Conservation (phyloP, 192 early-diverging fungal genomes). For the Allomyces macrogynus region DNA sequence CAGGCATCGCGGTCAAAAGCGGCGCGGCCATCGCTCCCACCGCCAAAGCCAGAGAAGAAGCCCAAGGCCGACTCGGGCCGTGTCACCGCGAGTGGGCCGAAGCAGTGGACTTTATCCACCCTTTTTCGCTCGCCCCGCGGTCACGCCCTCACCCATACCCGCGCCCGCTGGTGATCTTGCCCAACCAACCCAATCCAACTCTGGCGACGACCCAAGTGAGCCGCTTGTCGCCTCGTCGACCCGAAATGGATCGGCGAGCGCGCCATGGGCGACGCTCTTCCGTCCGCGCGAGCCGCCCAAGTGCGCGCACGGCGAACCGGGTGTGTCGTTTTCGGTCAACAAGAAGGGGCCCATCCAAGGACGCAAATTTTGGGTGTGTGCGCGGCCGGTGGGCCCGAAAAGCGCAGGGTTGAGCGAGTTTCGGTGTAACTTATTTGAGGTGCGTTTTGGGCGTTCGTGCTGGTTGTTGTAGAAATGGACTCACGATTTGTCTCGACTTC, state of each 20-base stretch:
- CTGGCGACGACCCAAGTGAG: slow-evolving; percentile 2
- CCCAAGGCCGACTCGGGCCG: too few relatives aligned
- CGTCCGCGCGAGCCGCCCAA: slow-evolving; percentile 21
- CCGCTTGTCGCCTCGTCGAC: slow-evolving; percentile 1
- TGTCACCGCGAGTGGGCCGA: too few relatives aligned
- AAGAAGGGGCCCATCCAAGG: slow-evolving; percentile 53
- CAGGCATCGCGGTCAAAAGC: too few relatives aligned
- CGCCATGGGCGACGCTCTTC: slow-evolving; percentile 39
- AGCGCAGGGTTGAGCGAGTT: not conserved
- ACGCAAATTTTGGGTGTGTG: slow-evolving; percentile 42
- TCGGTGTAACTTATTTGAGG: not conserved
- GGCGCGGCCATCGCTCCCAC: too few relatives aligned
- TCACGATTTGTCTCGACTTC: too few relatives aligned
- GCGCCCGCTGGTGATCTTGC: not conserved
- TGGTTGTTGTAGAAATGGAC: too few relatives aligned
- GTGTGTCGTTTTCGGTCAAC: slow-evolving; percentile 41
- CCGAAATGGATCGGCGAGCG: slow-evolving; percentile 9
- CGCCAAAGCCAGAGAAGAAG: too few relatives aligned
- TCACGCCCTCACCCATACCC: too few relatives aligned
- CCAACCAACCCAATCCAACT: not conserved
- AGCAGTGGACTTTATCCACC: too few relatives aligned
- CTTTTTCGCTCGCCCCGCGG: too few relatives aligned
- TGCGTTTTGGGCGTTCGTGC: not conserved
- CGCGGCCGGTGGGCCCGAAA: slow-evolving; percentile 19
- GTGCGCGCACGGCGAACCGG: slow-evolving; percentile 41